Conservation (phyloP, 768 basidiomycete species). For the Trametes punicea region DNA sequence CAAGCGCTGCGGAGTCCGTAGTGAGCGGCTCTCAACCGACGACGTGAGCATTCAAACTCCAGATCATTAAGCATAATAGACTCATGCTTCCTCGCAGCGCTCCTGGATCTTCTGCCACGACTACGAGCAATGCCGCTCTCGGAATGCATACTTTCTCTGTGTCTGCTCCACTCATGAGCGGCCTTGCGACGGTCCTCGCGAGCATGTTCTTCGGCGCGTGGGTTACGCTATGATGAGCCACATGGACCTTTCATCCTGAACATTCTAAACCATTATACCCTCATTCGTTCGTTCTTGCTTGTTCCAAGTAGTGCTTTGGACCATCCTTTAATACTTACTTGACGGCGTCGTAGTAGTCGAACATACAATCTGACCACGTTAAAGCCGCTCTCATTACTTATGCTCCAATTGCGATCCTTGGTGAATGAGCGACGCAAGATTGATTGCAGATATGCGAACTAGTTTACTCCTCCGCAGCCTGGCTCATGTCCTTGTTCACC, state of each 20-base stretch:
- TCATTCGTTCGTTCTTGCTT: not conserved
- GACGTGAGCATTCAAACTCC: not conserved
- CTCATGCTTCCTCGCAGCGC: not conserved
- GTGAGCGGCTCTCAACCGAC: not conserved
- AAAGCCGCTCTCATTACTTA: too few relatives aligned
- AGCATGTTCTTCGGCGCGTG: conserved; percentile 40
- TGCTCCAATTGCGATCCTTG: not conserved
- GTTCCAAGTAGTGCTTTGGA: too few relatives aligned
- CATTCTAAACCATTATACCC: not conserved
- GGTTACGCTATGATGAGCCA: conserved; percentile 29
- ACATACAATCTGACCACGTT: not conserved
- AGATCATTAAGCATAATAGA: not conserved
- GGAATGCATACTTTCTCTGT: conserved; percentile 6
- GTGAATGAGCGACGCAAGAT: not conserved
- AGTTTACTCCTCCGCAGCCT: conserved; percentile 27
- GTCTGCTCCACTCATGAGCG: conserved; percentile 27
- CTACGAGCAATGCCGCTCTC: too few relatives aligned
- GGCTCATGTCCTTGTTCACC: conserved; percentile 64
- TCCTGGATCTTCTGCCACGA: not conserved
- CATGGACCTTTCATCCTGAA: not conserved
- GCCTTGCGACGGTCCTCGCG: conserved; percentile 30
- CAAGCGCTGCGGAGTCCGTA: conserved; percentile 6
- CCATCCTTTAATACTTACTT: not conserved
- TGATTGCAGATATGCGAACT: conserved; percentile 13
- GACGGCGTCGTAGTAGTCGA: not conserved